phyloP scores from a whole-genome alignment of 2,329 filamentous ascomycete genomes.

The Tolypocladium tropicale region DNA sequence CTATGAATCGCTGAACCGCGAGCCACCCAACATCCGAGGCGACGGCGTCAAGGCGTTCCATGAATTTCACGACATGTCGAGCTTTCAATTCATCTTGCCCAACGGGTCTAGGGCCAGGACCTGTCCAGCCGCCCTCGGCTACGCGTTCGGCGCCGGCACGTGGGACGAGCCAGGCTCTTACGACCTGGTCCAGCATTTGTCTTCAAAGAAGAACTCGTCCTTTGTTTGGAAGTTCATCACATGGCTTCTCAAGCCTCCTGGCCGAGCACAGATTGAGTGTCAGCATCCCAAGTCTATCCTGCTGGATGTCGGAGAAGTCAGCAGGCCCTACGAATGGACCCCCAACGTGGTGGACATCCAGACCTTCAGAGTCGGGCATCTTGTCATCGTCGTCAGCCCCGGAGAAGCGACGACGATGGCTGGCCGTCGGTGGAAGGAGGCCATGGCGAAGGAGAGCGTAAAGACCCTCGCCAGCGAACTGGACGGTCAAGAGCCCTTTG shows the following conservation, averaged over 20 bases:
- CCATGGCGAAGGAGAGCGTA: conserved; percentile 44
- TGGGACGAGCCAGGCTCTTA: conserved; percentile 81
- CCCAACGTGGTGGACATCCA: conserved; percentile 88
- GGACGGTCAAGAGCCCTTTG: conserved; percentile 43
- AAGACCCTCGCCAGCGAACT: conserved; percentile 29
- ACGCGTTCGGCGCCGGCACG: conserved; percentile 83
- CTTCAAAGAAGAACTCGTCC: conserved; percentile 56
- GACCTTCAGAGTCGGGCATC: conserved; percentile 68
- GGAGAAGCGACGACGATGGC: conserved; percentile 90
- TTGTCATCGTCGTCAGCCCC: conserved; percentile 76
- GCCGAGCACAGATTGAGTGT: conserved; percentile 58
- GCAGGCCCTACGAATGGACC: conserved; percentile 69
- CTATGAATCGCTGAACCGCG: conserved; percentile 40
- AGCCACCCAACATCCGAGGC: conserved; percentile 44
- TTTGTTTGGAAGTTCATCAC: conserved; percentile 71
- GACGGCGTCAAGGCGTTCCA: conserved; percentile 68
- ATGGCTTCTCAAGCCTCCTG: conserved; percentile 58
- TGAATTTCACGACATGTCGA: conserved; percentile 67
- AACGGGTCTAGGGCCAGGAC: conserved; percentile 64
- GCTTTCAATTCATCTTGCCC: conserved; percentile 59
- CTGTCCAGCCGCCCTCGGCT: conserved; percentile 77
- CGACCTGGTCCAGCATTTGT: conserved; percentile 80
- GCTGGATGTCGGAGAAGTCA: conserved; percentile 73
- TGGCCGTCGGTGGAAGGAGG: conserved; percentile 73
- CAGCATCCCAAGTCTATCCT: conserved; percentile 77